phyloP scores from a whole-genome alignment of 768 basidiomycete species.

The Pleurotus eryngii region DNA sequence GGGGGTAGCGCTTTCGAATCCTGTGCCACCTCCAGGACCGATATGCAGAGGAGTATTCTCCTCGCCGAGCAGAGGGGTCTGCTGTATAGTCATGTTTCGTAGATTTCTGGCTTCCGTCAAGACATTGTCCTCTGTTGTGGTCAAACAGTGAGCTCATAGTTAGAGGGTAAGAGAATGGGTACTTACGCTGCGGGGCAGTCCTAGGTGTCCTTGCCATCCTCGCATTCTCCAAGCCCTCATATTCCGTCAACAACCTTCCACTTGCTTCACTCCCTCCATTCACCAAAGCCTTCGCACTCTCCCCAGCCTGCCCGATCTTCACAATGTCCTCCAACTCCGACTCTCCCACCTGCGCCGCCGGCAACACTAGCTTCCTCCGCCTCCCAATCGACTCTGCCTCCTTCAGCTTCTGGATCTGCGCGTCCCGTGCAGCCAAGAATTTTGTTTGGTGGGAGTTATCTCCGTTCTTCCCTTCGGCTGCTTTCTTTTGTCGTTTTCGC shows the following conservation, averaged over 20 bases:
- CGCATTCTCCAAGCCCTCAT: constrained; percentile 85
- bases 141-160: constrained; percentile 2
- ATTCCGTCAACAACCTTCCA: constrained; percentile 85
- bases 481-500: constrained; percentile 81
- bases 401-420: constrained; percentile 96
- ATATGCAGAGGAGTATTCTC: constrained; percentile 94
- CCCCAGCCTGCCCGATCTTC: constrained; percentile 93
- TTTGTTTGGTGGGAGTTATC: constrained; percentile 76
- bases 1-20: constrained; percentile 96
- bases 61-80: constrained; percentile 94
- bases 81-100: constrained; percentile 87
- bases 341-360: constrained; percentile 91
- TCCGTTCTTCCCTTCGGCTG: constrained; percentile 59
- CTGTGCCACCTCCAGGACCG: constrained; percentile 74
- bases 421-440: constrained; percentile 95
- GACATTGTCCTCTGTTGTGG: constrained; percentile 81
- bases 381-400: constrained; percentile 95
- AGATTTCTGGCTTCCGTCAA: constrained; percentile 94
- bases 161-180: constrained; percentile 2
- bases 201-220: constrained; percentile 92
- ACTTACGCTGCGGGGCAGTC: constrained; percentile 90
- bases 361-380: constrained; percentile 79
- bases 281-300: constrained; percentile 84
- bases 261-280: constrained; percentile 81
- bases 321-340: constrained; percentile 95